Evolutionary conservation across 2,329 filamentous ascomycete species (phyloP).

Genomic region (Epichloe elymi): DNA sequence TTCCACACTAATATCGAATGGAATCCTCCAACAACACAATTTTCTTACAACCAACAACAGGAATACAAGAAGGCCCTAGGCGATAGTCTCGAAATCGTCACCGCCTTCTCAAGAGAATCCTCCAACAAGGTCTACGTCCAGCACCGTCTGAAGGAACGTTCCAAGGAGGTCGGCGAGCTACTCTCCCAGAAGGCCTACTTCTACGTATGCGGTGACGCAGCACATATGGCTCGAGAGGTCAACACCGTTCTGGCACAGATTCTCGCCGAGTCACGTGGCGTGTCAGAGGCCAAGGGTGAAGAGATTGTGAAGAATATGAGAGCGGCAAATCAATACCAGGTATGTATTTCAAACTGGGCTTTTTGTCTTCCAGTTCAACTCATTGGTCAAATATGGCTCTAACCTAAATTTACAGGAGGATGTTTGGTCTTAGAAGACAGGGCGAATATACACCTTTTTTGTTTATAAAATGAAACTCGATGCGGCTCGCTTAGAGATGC

Average conservation of each 20-base stretch:
- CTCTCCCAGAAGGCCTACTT: slow-evolving; percentile 82
- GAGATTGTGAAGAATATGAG: slow-evolving; percentile 97
- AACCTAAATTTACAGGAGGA: slow-evolving; percentile 41
- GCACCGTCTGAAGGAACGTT: slow-evolving; percentile 73
- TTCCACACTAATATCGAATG: slow-evolving; percentile 5
- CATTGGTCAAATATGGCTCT: not conserved
- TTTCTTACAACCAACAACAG: slow-evolving; percentile 30
- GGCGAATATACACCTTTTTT: not conserved
- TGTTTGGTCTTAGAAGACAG: slow-evolving; percentile 46
- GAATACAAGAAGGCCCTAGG: slow-evolving; percentile 72
- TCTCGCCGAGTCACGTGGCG: slow-evolving; percentile 67
- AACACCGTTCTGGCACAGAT: slow-evolving; percentile 80
- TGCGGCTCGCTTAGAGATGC: not conserved
- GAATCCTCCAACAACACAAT: not conserved
- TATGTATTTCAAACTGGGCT: slow-evolving; percentile 23
- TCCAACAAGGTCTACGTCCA: slow-evolving; percentile 93
- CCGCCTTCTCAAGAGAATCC: slow-evolving; percentile 85
- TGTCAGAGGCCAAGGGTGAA: slow-evolving; percentile 78
- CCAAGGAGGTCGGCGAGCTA: slow-evolving; percentile 75
- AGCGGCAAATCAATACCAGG: slow-evolving; percentile 90
- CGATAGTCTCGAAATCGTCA: slow-evolving; percentile 80
- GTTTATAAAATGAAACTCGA: not conserved
- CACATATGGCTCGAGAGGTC: slow-evolving; percentile 92
- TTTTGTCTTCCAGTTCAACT: slow-evolving; percentile 1
- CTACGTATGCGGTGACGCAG: slow-evolving; percentile 95